phyloP scores from a whole-genome alignment of 2,329 filamentous ascomycete genomes.

The Aspergillus novofumigatus region DNA sequence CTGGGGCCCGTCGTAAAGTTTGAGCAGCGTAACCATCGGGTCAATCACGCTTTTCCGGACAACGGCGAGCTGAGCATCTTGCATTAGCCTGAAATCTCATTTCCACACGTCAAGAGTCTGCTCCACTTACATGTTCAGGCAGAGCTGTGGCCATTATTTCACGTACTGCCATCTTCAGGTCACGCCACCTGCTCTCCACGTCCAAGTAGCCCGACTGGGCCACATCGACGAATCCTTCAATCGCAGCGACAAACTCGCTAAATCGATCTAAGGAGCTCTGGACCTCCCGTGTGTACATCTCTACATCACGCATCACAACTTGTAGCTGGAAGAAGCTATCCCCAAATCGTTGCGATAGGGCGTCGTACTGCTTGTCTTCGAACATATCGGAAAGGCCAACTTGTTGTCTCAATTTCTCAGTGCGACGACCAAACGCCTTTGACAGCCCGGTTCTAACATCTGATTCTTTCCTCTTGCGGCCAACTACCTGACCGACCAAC shows the following conservation, averaged over 20 bases:
- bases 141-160: slow-evolving; percentile 80
- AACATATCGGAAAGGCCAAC: slow-evolving; percentile 61
- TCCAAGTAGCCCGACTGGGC: slow-evolving; percentile 71
- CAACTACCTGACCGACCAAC: slow-evolving; percentile 82
- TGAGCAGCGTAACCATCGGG: slow-evolving; percentile 73
- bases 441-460: slow-evolving; percentile 80
- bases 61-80: slow-evolving; percentile 47
- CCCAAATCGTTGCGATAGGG: slow-evolving; percentile 78
- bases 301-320: slow-evolving; percentile 88
- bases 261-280: slow-evolving; percentile 77
- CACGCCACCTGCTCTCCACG: slow-evolving; percentile 89
- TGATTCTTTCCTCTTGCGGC: slow-evolving; percentile 80
- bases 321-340: slow-evolving; percentile 91
- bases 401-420: slow-evolving; percentile 76
- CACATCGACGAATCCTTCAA: slow-evolving; percentile 74
- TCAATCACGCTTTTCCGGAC: slow-evolving; percentile 81
- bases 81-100: slow-evolving; percentile 1
- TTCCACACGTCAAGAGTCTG: background rate
- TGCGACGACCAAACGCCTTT: slow-evolving; percentile 83
- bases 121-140: slow-evolving; percentile 66
- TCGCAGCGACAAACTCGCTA: slow-evolving; percentile 71
- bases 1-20: slow-evolving; percentile 76
- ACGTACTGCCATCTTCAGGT: slow-evolving; percentile 79
- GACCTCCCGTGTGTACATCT: slow-evolving; percentile 81
- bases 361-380: slow-evolving; percentile 77